Evolutionary conservation across 345 rosid species (phyloP).

Genomic region (Citrus sp.): DNA sequence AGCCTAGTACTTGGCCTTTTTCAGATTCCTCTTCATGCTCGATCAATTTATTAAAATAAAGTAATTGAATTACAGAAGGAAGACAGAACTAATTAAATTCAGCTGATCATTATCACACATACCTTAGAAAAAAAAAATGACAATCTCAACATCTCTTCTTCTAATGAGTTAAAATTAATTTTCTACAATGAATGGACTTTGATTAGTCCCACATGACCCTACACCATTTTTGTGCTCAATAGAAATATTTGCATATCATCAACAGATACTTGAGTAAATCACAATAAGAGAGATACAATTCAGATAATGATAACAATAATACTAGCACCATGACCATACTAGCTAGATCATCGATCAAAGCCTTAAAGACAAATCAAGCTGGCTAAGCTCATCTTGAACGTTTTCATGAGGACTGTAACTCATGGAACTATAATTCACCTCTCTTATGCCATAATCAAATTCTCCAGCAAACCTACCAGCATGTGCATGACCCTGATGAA

Average conservation of each 20-base stretch:
- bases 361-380: constrained; percentile 77
- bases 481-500: constrained; percentile 29
- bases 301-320: constrained; percentile 1
- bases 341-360: constrained; percentile 30
- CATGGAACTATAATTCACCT: constrained; percentile 30
- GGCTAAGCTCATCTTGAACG: constrained; percentile 58
- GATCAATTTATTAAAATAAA: background rate
- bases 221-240: background rate
- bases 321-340: constrained; percentile 15
- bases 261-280: background rate
- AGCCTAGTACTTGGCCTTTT: background rate
- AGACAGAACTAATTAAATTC: background rate
- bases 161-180: background rate
- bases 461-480: constrained; percentile 27
- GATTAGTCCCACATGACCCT: background rate
- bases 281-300: constrained; percentile 1
- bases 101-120: background rate
- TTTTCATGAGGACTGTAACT: constrained; percentile 33
- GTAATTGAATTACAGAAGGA: background rate
- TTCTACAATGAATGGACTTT: background rate
- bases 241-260: background rate
- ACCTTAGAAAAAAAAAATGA: background rate
- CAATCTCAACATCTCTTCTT: background rate
- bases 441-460: constrained; percentile 23
- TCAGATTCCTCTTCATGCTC: background rate